phyloP scores from a whole-genome alignment of 2,329 filamentous ascomycete species.

The Chalaropsis thielavioides region DNA sequence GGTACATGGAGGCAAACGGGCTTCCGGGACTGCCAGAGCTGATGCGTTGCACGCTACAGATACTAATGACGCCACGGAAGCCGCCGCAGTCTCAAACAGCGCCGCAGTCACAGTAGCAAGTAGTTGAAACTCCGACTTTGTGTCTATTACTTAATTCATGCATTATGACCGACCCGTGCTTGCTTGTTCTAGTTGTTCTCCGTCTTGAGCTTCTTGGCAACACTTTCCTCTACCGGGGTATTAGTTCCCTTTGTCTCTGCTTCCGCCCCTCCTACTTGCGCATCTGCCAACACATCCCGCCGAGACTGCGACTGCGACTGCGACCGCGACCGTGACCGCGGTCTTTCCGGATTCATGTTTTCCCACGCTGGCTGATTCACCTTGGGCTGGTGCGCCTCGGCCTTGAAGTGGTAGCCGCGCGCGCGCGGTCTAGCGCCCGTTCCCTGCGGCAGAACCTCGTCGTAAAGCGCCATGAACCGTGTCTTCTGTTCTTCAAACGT shows the following conservation, averaged over 20 bases:
- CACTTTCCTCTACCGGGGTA: slow-evolving; percentile 3
- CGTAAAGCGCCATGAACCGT: slow-evolving; percentile 43
- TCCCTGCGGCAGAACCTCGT: slow-evolving; percentile 53
- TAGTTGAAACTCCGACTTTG: not conserved
- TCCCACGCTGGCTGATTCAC: slow-evolving; percentile 57
- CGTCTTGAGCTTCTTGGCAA: slow-evolving; percentile 11
- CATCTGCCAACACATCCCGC: not conserved
- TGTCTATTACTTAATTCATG: not conserved
- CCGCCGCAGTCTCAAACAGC: not conserved
- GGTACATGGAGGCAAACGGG: slow-evolving; percentile 49
- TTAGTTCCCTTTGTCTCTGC: not conserved
- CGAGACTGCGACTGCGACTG: not conserved
- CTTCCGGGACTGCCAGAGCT: slow-evolving; percentile 52
- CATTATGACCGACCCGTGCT: not conserved
- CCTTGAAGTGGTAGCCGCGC: slow-evolving; percentile 70
- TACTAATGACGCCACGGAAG: slow-evolving; percentile 41
- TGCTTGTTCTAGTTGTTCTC: not conserved
- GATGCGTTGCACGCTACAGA: slow-evolving; percentile 71
- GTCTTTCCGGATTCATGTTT: slow-evolving; percentile 29
- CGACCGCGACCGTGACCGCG: slow-evolving; percentile 3
- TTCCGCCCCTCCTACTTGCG: not conserved
- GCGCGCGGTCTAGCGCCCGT: slow-evolving; percentile 66
- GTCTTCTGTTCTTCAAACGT: slow-evolving; percentile 42
- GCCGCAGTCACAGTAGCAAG: not conserved
- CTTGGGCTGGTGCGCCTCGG: slow-evolving; percentile 47